Base-by-base conservation (phyloP, 108 stramenopile species). In the Skeletonema tropicum region DNA sequence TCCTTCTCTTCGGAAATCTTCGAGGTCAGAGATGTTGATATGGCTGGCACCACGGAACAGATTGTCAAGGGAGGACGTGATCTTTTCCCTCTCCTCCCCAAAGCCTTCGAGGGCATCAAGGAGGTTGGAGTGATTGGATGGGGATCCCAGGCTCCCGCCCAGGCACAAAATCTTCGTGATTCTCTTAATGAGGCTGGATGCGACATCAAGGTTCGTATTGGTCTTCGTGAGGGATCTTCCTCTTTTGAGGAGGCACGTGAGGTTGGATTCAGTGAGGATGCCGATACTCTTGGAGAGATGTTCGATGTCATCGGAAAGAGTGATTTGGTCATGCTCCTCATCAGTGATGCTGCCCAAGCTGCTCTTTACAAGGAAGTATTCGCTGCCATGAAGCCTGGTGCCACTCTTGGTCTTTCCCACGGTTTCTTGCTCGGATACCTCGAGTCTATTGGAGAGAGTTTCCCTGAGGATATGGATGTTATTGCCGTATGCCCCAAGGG, bases 401-500 rank as follows among this genome's bases (percentile, higher is more conserved):
- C 98, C 48, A 97, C 97, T 55, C 82, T 98, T 48, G 98, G 98
- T 31, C 88, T 98, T 21, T 88, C 86, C 55, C 98, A 98, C 85
- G 98, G 98, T 41, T 98, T 98, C 90, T 88, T 98, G 77, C 85
- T 98, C 60, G 97, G 98, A 70, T 90, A 98, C 93, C 90, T 98
- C 26, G 97, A 98, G 31, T 90, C 92, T 57, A 96, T 97, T 60
- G 95, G 95, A 46, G 94, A 97, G 76, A 77, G 70, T 7, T 98
- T 98, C 92, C 97, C 98, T n/a, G 94, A 91, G 32, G 82, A 92
- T 70, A 97, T 97, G 94, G 96, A 97, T 80, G 98, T 98, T 23
- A 97, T 98, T 79, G 96, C 96, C 36, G 98, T 98, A 39, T 97
- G 96, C 83, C 98, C 98, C 88, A 98, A 98, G 94, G 98, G 98